A percentile compares a stretch with the other conserved stretches of the same genome.
Conservation (phyloP, 768 basidiomycete species). For the Pleurotus tuoliensis region DNA sequence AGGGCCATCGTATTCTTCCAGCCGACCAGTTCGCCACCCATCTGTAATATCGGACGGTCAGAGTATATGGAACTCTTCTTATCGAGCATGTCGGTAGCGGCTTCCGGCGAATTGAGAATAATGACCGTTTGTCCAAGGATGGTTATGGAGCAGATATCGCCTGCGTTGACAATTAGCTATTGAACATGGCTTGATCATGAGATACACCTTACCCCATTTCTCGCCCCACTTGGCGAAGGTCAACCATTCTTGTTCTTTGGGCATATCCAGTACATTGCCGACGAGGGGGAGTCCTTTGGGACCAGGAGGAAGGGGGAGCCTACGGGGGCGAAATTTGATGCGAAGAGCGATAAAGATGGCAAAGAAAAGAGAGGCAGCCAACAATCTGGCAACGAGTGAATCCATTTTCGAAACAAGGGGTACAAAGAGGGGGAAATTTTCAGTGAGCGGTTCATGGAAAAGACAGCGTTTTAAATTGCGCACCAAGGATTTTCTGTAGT, state of each 20-base stretch:
- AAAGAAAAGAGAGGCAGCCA: conserved; percentile 2
- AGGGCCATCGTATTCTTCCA: conserved; percentile 56
- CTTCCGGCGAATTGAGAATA: conserved; percentile 47
- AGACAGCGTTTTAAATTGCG: neutral
- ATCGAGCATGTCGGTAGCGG: conserved; percentile 57
- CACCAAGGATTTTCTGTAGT: no score
- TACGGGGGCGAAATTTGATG: conserved; percentile 1
- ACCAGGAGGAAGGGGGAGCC: conserved; percentile 28
- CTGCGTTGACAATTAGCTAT: conserved; percentile 25
- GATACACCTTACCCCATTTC: conserved; percentile 37
- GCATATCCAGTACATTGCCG: conserved; percentile 28
- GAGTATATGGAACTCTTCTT: conserved; percentile 66
- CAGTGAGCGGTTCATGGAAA: neutral
- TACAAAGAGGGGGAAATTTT: neutral
- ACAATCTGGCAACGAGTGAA: neutral
- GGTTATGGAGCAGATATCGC: conserved; percentile 57
- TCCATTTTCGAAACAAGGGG: neutral
- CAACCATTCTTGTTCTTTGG: conserved; percentile 22
- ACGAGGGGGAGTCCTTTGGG: conserved; percentile 32
- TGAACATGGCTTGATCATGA: neutral
- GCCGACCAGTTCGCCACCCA: conserved; percentile 54
- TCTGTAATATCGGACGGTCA: conserved; percentile 54
- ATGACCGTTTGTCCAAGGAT: conserved; percentile 58
- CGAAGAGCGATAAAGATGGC: neutral
- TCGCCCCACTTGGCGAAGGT: conserved; percentile 31